These are phyloP conservation scores for Pelargonium australe DNA, from an alignment of 441 rosid species.

Conservation along the genomic window DNA sequence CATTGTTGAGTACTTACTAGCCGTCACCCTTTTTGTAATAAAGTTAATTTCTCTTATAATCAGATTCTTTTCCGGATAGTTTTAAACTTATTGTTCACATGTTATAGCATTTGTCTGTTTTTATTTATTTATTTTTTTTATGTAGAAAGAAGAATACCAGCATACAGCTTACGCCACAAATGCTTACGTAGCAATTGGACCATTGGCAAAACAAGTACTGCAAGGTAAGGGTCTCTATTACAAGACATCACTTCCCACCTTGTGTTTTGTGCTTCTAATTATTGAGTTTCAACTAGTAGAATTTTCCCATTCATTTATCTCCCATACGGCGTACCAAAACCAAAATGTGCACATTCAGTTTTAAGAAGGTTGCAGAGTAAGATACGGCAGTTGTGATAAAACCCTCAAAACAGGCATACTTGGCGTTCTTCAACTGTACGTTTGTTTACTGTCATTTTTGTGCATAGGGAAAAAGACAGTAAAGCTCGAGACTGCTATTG, in stretches of 20 bases:
- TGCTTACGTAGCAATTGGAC: slow-evolving; percentile 82
- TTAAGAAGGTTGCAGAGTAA: too few species aligned
- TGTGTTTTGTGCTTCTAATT: background rate
- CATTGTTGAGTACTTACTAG: background rate
- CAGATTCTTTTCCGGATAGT: background rate
- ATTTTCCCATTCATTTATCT: background rate
- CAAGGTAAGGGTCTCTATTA: slow-evolving; percentile 48
- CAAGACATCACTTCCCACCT: background rate
- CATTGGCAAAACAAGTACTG: slow-evolving; percentile 65
- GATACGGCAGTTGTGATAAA: too few species aligned
- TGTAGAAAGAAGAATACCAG: slow-evolving; percentile 88
- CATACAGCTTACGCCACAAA: slow-evolving; percentile 93
- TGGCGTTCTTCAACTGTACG: background rate
- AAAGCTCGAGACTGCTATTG: slow-evolving; percentile 52
- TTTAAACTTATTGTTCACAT: background rate
- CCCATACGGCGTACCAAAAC: too few species aligned
- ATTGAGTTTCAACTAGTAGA: background rate
- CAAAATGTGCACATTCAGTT: too few species aligned
- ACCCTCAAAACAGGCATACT: background rate
- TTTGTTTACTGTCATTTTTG: background rate
- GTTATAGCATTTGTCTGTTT: background rate
- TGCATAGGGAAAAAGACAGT: slow-evolving; percentile 56
- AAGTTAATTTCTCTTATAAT: too few species aligned
- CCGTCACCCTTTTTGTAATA: background rate
- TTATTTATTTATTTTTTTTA: slow-evolving; percentile 12